phyloP scores from a whole-genome alignment of 2,329 filamentous ascomycete genomes.

The Talaromyces verruculosus region DNA sequence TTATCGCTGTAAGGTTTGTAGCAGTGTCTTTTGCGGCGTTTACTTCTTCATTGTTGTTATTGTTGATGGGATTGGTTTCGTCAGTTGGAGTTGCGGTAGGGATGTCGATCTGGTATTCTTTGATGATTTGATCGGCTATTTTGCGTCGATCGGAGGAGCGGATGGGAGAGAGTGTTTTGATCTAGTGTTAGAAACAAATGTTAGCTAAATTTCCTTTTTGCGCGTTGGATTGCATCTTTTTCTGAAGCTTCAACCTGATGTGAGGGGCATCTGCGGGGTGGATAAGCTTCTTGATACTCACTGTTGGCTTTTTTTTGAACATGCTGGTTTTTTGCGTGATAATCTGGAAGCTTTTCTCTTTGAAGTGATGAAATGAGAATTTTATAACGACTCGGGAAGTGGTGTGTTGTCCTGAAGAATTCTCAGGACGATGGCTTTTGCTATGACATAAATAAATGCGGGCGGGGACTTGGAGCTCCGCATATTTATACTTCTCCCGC shows the following conservation, averaged over 20 bases:
- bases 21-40: conserved; percentile 46
- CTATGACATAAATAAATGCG: conserved; percentile 16
- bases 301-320: conserved; percentile 60
- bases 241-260: background rate
- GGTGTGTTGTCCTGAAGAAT: background rate
- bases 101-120: conserved; percentile 57
- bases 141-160: conserved; percentile 67
- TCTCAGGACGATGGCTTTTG: background rate
- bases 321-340: conserved; percentile 33
- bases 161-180: conserved; percentile 66
- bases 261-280: conserved; percentile 8
- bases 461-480: background rate
- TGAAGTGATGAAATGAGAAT: background rate
- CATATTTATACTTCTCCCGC: background rate
- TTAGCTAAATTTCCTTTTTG: background rate
- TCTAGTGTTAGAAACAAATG: conserved; percentile 40
- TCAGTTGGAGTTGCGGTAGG: conserved; percentile 38
- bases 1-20: conserved; percentile 51
- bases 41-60: conserved; percentile 25
- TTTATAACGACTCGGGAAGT: background rate
- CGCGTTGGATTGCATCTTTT: background rate
- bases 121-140: conserved; percentile 66
- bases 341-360: background rate
- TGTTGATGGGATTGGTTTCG: conserved; percentile 24
- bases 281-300: conserved; percentile 25